Base-by-base conservation (phyloP, 257 asterid species). In the Nyctanthes arbortristis region DNA sequence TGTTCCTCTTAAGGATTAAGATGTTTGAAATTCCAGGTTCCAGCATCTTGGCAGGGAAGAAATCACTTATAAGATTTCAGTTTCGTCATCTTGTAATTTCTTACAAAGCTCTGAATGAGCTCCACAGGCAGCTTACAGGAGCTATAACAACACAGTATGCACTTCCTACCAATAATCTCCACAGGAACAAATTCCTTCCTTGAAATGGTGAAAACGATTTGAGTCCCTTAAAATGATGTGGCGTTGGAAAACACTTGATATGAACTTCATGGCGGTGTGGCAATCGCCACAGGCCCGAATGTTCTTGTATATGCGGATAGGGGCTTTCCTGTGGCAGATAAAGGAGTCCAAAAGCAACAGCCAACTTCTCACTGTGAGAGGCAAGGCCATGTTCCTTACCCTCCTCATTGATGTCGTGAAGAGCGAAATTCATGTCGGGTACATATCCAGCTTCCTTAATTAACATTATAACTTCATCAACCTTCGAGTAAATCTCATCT, bases 321-420 rank as follows among this genome's bases (percentile, higher is more conserved):
- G 83, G 0, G 77, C 78, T 37, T n/a, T 82, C 96, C 2, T 57
- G 29, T 8, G 92, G 85, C 69, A 81, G 71, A 59, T 63, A 61
- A 33, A 92, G 84, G 59, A 92, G 68, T 25, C 83, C 90, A 24
- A 82, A 89, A 13, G 96, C 96, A 66, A 89, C 80, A 1, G 96
- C 96, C 87, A 89, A 49, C 83, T 92, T 92, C 84, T 92, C 96
- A 22, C 95, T 78, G 40, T 89, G 97, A 76, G 80, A 80, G n/a
- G 84, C 85, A 16, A 92, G 91, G 16, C 79, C 81, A 5, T 24
- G 61, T 27, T 40, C 83, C 76, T 85, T 86, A 0, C 77, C 84
- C 78, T 92, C 96, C 37, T 92, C 96, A 30, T 85, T 82, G 28
- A 89, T 58, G 61, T 92, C 97, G 67, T 81, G 98, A 60, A 92